A percentile compares a stretch with the other conserved stretches of the same genome.
Evolutionary conservation across 345 rosid genomes (phyloP).

Genomic region (Atalantia buxifolia): DNA sequence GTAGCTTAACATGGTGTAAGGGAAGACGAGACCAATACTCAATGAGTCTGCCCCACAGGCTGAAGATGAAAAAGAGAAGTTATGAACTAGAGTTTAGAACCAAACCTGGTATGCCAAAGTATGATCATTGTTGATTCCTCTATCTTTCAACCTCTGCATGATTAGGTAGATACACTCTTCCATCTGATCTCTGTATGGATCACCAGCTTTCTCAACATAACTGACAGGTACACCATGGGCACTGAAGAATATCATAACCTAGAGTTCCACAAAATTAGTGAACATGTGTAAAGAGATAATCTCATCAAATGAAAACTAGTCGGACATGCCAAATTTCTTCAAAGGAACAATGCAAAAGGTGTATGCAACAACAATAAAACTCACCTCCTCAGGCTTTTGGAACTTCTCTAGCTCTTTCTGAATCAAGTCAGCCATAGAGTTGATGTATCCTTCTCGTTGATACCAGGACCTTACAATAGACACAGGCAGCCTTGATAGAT

Average conservation of each 20-base stretch:
- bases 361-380: conserved; percentile 11
- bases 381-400: conserved; percentile 71
- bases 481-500: conserved; percentile 72
- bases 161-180: conserved; percentile 83
- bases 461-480: conserved; percentile 84
- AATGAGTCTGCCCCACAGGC: not conserved
- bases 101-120: conserved; percentile 85
- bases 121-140: conserved; percentile 72
- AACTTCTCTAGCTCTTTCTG: conserved; percentile 64
- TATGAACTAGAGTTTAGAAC: conserved; percentile 8
- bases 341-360: not conserved
- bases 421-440: conserved; percentile 87
- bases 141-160: conserved; percentile 74
- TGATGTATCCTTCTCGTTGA: conserved; percentile 76
- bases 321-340: not conserved
- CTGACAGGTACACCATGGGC: conserved; percentile 97
- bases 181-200: conserved; percentile 95
- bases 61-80: not conserved
- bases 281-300: conserved; percentile 2
- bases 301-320: not conserved
- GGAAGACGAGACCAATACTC: not conserved
- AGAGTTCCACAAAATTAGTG: conserved; percentile 15
- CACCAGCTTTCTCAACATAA: conserved; percentile 83
- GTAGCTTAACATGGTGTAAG: not conserved
- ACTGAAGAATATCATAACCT: conserved; percentile 92